Base-by-base conservation (phyloP, 495 filamentous ascomycete genomes). In the Penicillium coffeae region DNA sequence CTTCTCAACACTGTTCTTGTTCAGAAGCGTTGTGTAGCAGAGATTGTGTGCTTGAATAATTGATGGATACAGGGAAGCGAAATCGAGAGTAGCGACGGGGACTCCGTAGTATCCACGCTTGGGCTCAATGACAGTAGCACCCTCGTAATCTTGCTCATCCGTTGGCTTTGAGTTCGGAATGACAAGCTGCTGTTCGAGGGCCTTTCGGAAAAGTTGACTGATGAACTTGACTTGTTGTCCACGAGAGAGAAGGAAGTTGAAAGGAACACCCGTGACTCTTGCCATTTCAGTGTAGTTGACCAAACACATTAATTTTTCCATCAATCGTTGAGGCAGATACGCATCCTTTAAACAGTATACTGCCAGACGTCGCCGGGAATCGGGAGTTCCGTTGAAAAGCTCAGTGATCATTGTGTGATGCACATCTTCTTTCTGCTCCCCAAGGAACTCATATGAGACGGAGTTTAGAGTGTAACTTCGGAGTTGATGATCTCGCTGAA, bases 251-350 rank as follows among this genome's bases (percentile, higher is more conserved):
- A 99, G 80, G 59, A 85, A 96, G 59, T 94, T 96, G 76, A 97
- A 99, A 1, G 93, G 94, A 1, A 99, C 91, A 51, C 93, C 93
- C 14, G 93, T 99, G 62, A 99, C 93, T 80, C 93, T 93, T 34
- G 93, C 93, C 93, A 99, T 99, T 67, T 99, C 93, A 0, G 93
- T 97, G 59, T 96, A 96, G 65, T 99, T 99, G 61, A 95, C 85
- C 21, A 99, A 76, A 66, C 93, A 96, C 67, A 94, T 96, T 22
- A 99, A 75, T 59, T 99, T 99, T 65, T 99, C 93, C 81, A 99
- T 89, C 46, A 99, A 70, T 34, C 93, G 72, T 60, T 97, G 94
- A 4, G 93, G 93, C 10, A 99, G 72, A 56, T 96, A 97, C 8
- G 93, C 93, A 74, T 99, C 93, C 68, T 99, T 99, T 44, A 99